A percentile compares a stretch with the other conserved stretches of the same genome.
These are phyloP conservation scores for Huntiella savannae DNA, from an alignment of 2,329 filamentous ascomycete genomes.

Conservation along the genomic window DNA sequence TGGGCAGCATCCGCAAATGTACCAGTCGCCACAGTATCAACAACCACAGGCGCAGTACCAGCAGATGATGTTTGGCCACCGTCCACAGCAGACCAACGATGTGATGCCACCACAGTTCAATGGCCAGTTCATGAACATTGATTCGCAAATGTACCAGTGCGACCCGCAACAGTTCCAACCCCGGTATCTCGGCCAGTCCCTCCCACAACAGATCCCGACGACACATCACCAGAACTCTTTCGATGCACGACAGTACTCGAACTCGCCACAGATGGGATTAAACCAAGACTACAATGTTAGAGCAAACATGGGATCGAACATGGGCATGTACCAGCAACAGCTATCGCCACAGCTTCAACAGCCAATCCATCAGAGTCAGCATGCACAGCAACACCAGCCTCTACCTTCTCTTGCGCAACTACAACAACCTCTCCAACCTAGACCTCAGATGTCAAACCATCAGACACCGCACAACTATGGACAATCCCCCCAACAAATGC, in stretches of 20 bases:
- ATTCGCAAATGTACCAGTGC: constrained; percentile 5
- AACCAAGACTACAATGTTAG: constrained; percentile 15
- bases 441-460: too few species aligned
- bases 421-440: too few species aligned
- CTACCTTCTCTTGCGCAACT: not conserved
- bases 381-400: constrained; percentile 9
- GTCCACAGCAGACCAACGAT: constrained; percentile 14
- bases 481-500: too few species aligned
- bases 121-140: constrained; percentile 4
- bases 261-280: constrained; percentile 16
- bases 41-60: constrained; percentile 17
- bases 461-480: too few species aligned
- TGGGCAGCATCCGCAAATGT: constrained; percentile 11
- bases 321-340: constrained; percentile 12
- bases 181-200: constrained; percentile 3
- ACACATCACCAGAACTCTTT: not conserved
- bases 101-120: constrained; percentile 13
- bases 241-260: constrained; percentile 18
- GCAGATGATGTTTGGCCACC: constrained; percentile 11
- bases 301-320: constrained; percentile 14
- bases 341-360: constrained; percentile 17
- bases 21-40: constrained; percentile 13
- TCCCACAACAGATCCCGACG: not conserved
- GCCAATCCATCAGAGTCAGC: constrained; percentile 13
- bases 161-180: constrained; percentile 5